Evolutionary conservation across 2,329 filamentous ascomycete species (phyloP), one percentile per base, ranked within the genome.

Genomic region (Sarocladium brachiariae): DNA sequence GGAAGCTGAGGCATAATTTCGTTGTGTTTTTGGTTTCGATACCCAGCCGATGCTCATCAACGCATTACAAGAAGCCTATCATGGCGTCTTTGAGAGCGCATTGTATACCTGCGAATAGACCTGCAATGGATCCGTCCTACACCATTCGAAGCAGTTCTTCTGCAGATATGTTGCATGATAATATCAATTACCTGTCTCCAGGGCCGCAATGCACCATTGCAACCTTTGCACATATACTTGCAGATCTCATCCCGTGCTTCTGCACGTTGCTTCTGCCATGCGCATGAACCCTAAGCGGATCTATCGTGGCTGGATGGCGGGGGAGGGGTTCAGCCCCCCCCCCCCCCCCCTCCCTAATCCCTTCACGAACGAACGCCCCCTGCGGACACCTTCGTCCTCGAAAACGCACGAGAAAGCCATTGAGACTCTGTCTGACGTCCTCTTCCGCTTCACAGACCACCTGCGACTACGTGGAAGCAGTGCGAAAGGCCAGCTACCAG

Each of bases 1-100:
- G 49, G 61, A 63, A n/a, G 43, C 43, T 11, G 43, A 47, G 43
- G 43, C 27, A 19, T 47, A 14, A 33, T 13, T 21, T 45, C 33
- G 43, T 30, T 30, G 27, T 30, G 13, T 30, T 7, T 30, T 30
- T 30, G 7, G 13, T 30, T 30, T 30, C 13, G 7, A 30, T 30
- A 7, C 13, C 13, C 27, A 13, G 7, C 27, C 27, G 13, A 47
- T 47, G 21, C 27, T 25, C 27, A 25, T n/a, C n/a, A n/a, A n/a
- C n/a, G n/a, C n/a, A n/a, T n/a, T n/a, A n/a, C n/a, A n/a, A n/a
- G n/a, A n/a, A n/a, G n/a, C n/a, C n/a, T n/a, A n/a, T n/a, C n/a
- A n/a, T n/a, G n/a, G 43, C 31, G 43, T 47, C 43, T 25, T 43
- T 19, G 7, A 7, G 13, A 14, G 39, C 18, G 4, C 16, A 37